Evolutionary conservation across 495 filamentous ascomycete species (phyloP).

Genomic region (Aspergillus cristatus): DNA sequence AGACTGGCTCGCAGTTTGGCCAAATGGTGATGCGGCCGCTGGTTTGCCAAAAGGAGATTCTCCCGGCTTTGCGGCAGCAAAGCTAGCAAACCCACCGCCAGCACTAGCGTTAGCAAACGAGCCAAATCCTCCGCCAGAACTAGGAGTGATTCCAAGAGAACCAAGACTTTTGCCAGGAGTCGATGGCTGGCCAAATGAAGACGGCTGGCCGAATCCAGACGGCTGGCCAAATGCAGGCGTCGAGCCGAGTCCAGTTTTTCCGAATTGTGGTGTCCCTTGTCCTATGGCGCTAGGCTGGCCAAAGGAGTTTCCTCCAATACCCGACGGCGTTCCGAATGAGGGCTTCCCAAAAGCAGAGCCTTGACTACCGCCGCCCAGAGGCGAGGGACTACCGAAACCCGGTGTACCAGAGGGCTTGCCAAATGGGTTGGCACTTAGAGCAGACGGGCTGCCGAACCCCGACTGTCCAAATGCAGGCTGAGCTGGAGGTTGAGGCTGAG

Average conservation of each 20-base stretch:
- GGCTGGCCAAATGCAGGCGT: constrained; percentile 34
- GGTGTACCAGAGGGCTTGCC: constrained; percentile 20
- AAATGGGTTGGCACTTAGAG: constrained; percentile 24
- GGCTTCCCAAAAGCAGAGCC: constrained; percentile 19
- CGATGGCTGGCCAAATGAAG: constrained; percentile 32
- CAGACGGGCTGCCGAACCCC: constrained; percentile 27
- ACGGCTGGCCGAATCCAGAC: constrained; percentile 40
- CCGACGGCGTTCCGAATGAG: constrained; percentile 21
- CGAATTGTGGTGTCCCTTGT: constrained; percentile 20
- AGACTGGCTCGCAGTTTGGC: constrained; percentile 11
- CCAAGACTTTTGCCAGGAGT: constrained; percentile 21
- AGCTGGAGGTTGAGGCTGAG: constrained; percentile 14
- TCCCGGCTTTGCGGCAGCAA: constrained; percentile 14
- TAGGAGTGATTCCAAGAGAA: constrained; percentile 11
- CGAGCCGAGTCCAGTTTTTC: constrained; percentile 40
- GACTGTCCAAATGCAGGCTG: constrained; percentile 32
- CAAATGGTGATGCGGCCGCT: constrained; percentile 18
- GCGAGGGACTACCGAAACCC: constrained; percentile 31
- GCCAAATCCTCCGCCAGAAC: constrained; percentile 29
- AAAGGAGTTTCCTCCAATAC: constrained; percentile 16
- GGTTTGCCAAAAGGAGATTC: constrained; percentile 11
- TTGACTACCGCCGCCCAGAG: constrained; percentile 14
- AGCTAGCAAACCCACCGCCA: constrained; percentile 23
- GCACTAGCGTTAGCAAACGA: constrained; percentile 17
- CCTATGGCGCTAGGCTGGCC: constrained; percentile 20